phyloP scores from a whole-genome alignment of 1,139 yeast genomes.

The Magnusiomyces suaveolens region DNA sequence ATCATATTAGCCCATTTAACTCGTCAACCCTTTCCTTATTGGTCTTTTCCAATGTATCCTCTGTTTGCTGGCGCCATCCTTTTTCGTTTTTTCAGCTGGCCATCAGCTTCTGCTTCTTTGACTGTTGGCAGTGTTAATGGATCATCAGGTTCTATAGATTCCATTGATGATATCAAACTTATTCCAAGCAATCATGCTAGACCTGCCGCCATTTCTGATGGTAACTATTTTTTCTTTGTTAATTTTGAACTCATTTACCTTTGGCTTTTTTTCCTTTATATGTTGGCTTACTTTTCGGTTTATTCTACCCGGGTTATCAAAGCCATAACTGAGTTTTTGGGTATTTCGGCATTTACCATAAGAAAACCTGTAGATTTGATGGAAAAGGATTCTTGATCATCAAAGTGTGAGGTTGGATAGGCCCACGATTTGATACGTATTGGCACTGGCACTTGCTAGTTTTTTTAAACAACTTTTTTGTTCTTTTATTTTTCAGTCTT shows the following conservation, averaged over 20 bases:
- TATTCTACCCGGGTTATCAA: conserved; percentile 32
- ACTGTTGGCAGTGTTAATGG: background rate
- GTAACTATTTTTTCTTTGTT: conserved; percentile 14
- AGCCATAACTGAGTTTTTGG: conserved; percentile 31
- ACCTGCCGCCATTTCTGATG: background rate
- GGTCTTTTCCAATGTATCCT: conserved; percentile 33
- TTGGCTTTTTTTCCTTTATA: conserved; percentile 27
- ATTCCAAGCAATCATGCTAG: background rate
- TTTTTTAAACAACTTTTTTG: too few relatives aligned
- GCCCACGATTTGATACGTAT: too few relatives aligned
- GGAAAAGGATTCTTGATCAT: too few relatives aligned
- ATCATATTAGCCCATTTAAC: conserved; percentile 64
- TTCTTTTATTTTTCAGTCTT: too few relatives aligned
- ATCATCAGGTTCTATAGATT: background rate
- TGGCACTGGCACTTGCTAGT: too few relatives aligned
- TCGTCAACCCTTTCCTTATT: conserved; percentile 51
- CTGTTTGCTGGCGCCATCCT: conserved; percentile 31
- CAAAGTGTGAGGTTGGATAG: too few relatives aligned
- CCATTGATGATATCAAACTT: background rate
- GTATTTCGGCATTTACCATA: conserved; percentile 34
- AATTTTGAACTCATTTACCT: conserved; percentile 29
- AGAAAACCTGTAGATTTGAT: conserved; percentile 11
- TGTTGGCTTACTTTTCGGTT: conserved; percentile 28
- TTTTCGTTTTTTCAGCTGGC: conserved; percentile 18
- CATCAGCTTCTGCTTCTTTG: background rate